phyloP scores from a whole-genome alignment of 176 grass and related monocot species.

The Otatea glauca region DNA sequence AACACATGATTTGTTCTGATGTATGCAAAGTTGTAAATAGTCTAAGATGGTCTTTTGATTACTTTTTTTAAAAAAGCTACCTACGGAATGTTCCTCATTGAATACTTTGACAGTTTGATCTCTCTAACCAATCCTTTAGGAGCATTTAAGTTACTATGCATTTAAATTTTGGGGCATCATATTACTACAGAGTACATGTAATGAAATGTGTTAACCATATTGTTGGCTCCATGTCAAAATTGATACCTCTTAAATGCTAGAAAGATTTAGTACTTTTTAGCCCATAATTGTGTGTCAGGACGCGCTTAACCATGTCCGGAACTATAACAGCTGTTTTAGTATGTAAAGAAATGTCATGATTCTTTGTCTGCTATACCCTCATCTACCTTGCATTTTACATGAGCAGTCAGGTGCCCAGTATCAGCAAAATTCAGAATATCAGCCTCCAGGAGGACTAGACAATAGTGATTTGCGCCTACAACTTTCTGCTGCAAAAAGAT shows the following conservation, averaged over 20 bases:
- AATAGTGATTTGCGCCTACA: slow-evolving; percentile 58
- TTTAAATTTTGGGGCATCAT: slow-evolving; percentile 12
- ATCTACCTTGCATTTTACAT: slow-evolving; percentile 44
- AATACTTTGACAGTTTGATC: slow-evolving; percentile 22
- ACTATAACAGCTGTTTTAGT: slow-evolving; percentile 8
- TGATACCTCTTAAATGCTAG: neutral
- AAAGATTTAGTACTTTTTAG: neutral
- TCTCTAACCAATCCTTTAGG: slow-evolving; percentile 17
- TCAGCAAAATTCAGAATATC: slow-evolving; percentile 55
- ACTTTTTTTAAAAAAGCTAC: slow-evolving; percentile 4
- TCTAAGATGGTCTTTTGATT: neutral
- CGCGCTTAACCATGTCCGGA: neutral
- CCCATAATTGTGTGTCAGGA: neutral
- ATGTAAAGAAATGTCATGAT: slow-evolving; percentile 20
- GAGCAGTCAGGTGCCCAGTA: slow-evolving; percentile 43
- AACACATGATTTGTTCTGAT: neutral
- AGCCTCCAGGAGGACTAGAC: slow-evolving; percentile 45
- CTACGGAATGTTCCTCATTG: neutral
- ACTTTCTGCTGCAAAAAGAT: slow-evolving; percentile 82
- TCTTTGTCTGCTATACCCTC: slow-evolving; percentile 32
- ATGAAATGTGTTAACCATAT: neutral
- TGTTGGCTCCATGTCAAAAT: slow-evolving; percentile 31
- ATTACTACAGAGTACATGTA: slow-evolving; percentile 1
- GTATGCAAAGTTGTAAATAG: neutral
- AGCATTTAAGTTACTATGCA: slow-evolving; percentile 12